Evolutionary conservation across 495 filamentous ascomycete genomes (phyloP), one percentile per base, ranked within the genome.

Genomic region (Penicillium verhagenii): DNA sequence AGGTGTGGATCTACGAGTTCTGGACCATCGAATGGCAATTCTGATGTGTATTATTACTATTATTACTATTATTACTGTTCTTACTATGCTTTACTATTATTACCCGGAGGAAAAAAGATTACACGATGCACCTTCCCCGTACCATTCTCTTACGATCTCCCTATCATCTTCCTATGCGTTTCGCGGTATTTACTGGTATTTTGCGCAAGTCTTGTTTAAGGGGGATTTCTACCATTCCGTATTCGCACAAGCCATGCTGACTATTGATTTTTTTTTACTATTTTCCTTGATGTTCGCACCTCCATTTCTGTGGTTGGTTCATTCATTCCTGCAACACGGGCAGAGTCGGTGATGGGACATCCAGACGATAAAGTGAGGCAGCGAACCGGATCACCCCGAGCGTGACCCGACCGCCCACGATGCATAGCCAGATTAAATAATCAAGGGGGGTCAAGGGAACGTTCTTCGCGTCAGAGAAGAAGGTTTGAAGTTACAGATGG

Each of bases 321-420:
- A 8, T 21, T 3, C 42, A n/a, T 23, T 3, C 7, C 6, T 14
- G 47, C 18, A 37, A 39, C n/a, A 52, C 45, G 48, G 55, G 56
- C 53, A 56, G 54, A 47, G 48, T 60, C 40, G 55, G 37, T 43
- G 29, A 42, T 50, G 31, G 46, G 23, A 50, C 51, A 45, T 44
- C 25, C 48, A 56, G 35, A 48, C 35, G 29, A 54, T 54, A 58
- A 74, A 77, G 71, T 76, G 74, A 76, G 73, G 74, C 74, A 69
- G 68, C 74, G 70, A 77, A 72, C 71, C 74, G 74, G 74, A 76
- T 72, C 57, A 51, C 57, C 51, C 56, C 56, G 60, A 67, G 46
- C 1, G 11, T 40, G 39, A 51, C 44, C 66, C 71, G 68, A 44
- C n/a, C 23, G 43, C 37, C 8, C 49, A 26, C 26, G 28, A 48